A percentile compares a stretch with the other conserved stretches of the same genome.
Conservation (phyloP, 495 filamentous ascomycete species). For the Trichodelitschia bisporula region DNA sequence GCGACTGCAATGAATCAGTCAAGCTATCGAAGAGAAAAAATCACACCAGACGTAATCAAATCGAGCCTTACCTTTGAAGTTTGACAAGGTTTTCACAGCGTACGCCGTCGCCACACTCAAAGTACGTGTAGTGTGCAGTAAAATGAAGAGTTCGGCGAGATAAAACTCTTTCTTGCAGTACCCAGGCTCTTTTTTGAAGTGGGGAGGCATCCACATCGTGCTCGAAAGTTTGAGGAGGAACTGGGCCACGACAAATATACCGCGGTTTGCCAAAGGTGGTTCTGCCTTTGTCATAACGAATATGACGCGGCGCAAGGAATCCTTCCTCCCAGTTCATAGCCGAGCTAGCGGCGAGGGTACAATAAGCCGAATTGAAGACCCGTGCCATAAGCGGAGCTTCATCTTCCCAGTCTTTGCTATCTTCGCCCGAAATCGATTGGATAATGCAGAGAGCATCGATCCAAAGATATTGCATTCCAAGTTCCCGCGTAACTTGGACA, state of each 20-base stretch:
- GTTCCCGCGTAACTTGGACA: constrained; percentile 1
- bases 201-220: no score
- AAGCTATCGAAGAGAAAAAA: neutral
- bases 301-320: no score
- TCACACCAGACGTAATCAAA: neutral
- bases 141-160: constrained; percentile 3
- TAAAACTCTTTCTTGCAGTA: constrained; percentile 4
- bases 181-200: no score
- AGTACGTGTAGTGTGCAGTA: constrained; percentile 2
- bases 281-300: no score
- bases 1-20: neutral
- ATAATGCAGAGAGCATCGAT: constrained; percentile 4
- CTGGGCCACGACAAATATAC: no score
- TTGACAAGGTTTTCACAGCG: constrained; percentile 1
- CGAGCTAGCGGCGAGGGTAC: constrained; percentile 1
- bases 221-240: no score
- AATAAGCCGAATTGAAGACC: constrained; percentile 1
- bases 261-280: no score
- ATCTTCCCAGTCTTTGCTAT: neutral
- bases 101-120: constrained; percentile 2
- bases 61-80: neutral
- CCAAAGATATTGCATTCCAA: constrained; percentile 4
- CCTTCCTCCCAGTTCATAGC: neutral
- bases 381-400: constrained; percentile 1
- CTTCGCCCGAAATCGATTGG: neutral